Conservation (phyloP, 768 basidiomycete species). For the Pulveroboletus sp. region DNA sequence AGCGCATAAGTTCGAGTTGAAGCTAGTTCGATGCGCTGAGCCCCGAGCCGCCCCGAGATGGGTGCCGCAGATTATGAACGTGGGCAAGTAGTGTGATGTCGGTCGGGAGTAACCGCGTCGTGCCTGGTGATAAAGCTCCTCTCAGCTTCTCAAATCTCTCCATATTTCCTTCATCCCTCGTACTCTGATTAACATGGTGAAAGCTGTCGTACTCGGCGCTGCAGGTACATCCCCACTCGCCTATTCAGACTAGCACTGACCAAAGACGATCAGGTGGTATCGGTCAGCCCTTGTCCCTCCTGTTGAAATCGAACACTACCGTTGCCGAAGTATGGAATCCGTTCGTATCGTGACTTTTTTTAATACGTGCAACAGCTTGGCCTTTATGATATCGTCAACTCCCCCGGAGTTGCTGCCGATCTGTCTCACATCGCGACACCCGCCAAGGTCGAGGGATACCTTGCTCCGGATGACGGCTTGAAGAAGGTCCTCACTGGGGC, state of each 20-base stretch:
- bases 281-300: constrained; percentile 90
- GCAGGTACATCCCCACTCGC: constrained; percentile 50
- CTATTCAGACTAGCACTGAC: constrained; percentile 2
- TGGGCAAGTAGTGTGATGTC: neutral
- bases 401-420: constrained; percentile 96
- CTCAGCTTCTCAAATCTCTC: neutral
- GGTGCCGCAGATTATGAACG: too few relatives aligned
- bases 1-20: neutral
- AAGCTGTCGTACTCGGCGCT: constrained; percentile 95
- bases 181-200: constrained; percentile 33
- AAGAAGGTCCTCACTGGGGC: constrained; percentile 81
- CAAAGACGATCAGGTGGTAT: constrained; percentile 69
- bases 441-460: constrained; percentile 77
- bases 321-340: constrained; percentile 60
- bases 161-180: neutral
- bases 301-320: constrained; percentile 81
- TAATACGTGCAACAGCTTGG: constrained; percentile 49
- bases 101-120: constrained; percentile 15
- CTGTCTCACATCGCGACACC: constrained; percentile 90
- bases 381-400: constrained; percentile 94
- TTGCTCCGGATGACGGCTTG: constrained; percentile 75
- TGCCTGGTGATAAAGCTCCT: constrained; percentile 14
- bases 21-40: too few relatives aligned
- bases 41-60: neutral
- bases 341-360: neutral